A percentile compares a stretch with the other conserved stretches of the same genome.
These are phyloP conservation scores for Citrus trifoliata DNA, from an alignment of 345 rosid genomes.

Conservation along the genomic window DNA sequence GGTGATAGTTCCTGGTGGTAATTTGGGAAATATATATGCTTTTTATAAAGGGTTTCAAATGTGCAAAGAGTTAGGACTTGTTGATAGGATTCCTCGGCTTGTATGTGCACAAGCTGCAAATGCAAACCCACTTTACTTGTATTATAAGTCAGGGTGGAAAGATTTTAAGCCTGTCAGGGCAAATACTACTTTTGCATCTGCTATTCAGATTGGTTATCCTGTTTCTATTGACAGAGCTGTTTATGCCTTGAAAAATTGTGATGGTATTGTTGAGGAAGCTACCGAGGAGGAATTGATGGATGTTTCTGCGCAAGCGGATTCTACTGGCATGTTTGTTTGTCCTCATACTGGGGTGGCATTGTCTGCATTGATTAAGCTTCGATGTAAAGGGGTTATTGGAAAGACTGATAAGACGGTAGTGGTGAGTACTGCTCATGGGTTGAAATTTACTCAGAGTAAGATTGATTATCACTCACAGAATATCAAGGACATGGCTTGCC, in stretches of 20 bases:
- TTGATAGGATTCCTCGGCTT: conserved; percentile 44
- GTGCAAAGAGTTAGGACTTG: conserved; percentile 48
- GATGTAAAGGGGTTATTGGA: conserved; percentile 38
- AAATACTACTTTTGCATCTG: conserved; percentile 42
- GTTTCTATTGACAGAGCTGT: conserved; percentile 56
- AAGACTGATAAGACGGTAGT: conserved; percentile 46
- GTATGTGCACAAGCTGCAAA: conserved; percentile 54
- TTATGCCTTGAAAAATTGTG: conserved; percentile 42
- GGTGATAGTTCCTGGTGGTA: conserved; percentile 55
- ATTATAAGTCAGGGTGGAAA: conserved; percentile 45
- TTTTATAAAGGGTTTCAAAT: conserved; percentile 49
- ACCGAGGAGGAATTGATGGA: conserved; percentile 56
- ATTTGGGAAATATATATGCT: conserved; percentile 50
- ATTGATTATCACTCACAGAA: conserved; percentile 50
- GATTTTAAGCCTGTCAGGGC: conserved; percentile 44
- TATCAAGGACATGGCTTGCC: conserved; percentile 49
- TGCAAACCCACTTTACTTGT: conserved; percentile 48
- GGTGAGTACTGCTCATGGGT: conserved; percentile 53
- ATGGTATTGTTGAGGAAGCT: conserved; percentile 56
- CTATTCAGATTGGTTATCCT: conserved; percentile 53
- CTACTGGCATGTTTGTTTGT: conserved; percentile 56
- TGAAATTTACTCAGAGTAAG: conserved; percentile 54
- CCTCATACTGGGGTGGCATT: conserved; percentile 58
- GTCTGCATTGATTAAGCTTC: conserved; percentile 47
- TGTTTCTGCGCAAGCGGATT: conserved; percentile 50